A percentile compares a stretch with the other conserved stretches of the same genome.
Conservation (phyloP, 208 protist species). For the Crithidia bombi region DNA sequence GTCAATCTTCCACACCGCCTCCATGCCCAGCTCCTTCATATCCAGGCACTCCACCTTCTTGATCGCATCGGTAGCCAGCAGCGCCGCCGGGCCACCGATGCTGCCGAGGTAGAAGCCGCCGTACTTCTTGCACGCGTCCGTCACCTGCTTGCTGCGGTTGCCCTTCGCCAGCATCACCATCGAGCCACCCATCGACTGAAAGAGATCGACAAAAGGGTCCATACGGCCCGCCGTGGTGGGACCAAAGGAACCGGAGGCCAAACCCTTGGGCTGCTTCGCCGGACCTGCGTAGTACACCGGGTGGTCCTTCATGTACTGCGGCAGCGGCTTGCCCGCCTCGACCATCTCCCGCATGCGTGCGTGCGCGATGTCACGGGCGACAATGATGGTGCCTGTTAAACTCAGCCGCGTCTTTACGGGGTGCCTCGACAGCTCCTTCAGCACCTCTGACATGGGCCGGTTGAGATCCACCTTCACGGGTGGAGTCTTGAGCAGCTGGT, state of each 20-base stretch:
- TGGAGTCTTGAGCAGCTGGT: slow-evolving; percentile 66
- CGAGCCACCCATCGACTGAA: slow-evolving; percentile 91
- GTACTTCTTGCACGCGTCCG: slow-evolving; percentile 94
- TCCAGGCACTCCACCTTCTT: slow-evolving; percentile 94
- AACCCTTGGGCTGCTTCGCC: slow-evolving; percentile 96
- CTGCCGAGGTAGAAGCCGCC: slow-evolving; percentile 98
- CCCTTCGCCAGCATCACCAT: slow-evolving; percentile 97
- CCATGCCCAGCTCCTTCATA: slow-evolving; percentile 92
- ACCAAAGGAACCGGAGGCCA: slow-evolving; percentile 95
- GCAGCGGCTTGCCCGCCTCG: slow-evolving; percentile 85
- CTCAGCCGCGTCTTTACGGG: slow-evolving; percentile 93
- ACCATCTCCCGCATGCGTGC: slow-evolving; percentile 94
- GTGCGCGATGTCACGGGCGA: slow-evolving; percentile 98
- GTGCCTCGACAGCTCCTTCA: slow-evolving; percentile 80
- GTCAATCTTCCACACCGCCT: slow-evolving; percentile 95
- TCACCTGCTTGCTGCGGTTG: slow-evolving; percentile 93
- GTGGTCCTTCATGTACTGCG: slow-evolving; percentile 95
- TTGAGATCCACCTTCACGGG: slow-evolving; percentile 94
- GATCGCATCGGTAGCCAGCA: slow-evolving; percentile 94
- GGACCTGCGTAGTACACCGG: slow-evolving; percentile 98
- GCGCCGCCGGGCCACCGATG: slow-evolving; percentile 96
- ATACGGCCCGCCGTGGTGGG: slow-evolving; percentile 97
- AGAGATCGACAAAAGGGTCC: slow-evolving; percentile 96
- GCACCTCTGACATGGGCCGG: slow-evolving; percentile 90
- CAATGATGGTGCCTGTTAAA: slow-evolving; percentile 96